Percentiles rank a stretch among this genome's conserved stretches.
These are phyloP conservation scores for Dactylellina cionopaga DNA, from an alignment of 2,329 filamentous ascomycete species.

Conservation along the genomic window DNA sequence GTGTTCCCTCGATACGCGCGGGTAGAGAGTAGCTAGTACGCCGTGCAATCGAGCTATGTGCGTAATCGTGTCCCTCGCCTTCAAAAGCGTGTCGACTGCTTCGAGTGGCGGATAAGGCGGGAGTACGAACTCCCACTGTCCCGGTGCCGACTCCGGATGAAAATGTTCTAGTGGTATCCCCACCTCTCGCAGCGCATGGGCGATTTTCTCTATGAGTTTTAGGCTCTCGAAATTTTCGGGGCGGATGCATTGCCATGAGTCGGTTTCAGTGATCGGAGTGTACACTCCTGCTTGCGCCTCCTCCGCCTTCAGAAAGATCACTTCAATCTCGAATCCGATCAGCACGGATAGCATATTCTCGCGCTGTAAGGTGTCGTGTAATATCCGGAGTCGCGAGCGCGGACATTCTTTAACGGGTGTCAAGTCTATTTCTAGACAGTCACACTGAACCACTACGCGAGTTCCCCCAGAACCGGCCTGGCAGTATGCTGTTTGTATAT, in stretches of 20 bases:
- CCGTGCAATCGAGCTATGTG: slow-evolving; percentile 42
- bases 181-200: slow-evolving; percentile 37
- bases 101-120: slow-evolving; percentile 54
- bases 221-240: neutral
- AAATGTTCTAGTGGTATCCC: slow-evolving; percentile 57
- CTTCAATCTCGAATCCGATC: slow-evolving; percentile 27
- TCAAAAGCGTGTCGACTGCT: slow-evolving; percentile 56
- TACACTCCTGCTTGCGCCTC: neutral
- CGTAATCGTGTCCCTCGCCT: slow-evolving; percentile 55
- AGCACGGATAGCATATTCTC: neutral
- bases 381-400: neutral
- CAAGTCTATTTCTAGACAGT: neutral
- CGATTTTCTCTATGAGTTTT: slow-evolving; percentile 52
- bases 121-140: slow-evolving; percentile 58
- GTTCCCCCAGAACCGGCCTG: neutral
- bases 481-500: neutral
- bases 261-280: neutral
- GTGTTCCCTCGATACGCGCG: slow-evolving; percentile 49
- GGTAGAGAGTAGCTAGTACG: slow-evolving; percentile 56
- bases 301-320: neutral
- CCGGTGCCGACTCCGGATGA: slow-evolving; percentile 56
- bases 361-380: neutral
- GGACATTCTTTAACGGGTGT: neutral
- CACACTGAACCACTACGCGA: neutral
- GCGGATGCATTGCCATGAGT: slow-evolving; percentile 8